phyloP scores from a whole-genome alignment of 164 flowering plant genomes.

The Annona squamosa region DNA sequence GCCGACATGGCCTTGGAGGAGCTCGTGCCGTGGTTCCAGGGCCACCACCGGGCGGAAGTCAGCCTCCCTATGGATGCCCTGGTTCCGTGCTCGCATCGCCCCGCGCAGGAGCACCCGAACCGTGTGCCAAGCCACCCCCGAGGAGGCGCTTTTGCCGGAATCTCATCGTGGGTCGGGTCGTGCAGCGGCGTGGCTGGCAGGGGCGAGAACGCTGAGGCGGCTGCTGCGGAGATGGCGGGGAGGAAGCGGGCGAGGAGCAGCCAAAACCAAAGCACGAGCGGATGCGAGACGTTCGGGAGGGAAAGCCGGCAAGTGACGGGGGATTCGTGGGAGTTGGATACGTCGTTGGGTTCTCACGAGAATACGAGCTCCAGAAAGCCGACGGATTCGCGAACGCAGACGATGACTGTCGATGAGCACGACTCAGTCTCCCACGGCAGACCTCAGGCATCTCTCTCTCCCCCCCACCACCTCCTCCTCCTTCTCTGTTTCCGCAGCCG shows the following conservation, averaged over 20 bases:
- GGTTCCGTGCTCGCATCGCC: constrained; percentile 44
- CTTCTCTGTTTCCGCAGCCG: not conserved
- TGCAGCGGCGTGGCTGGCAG: constrained; percentile 26
- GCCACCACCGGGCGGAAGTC: constrained; percentile 16
- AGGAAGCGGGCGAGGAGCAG: constrained; percentile 31
- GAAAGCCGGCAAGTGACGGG: constrained; percentile 26
- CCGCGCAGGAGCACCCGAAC: constrained; percentile 11
- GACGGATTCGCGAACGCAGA: constrained; percentile 16
- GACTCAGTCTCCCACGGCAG: constrained; percentile 59
- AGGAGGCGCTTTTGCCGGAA: constrained; percentile 9
- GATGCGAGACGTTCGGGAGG: constrained; percentile 20
- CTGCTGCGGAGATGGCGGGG: constrained; percentile 1
- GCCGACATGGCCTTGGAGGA: constrained; percentile 22
- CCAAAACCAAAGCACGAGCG: constrained; percentile 34
- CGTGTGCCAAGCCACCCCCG: constrained; percentile 13
- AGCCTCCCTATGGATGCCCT: constrained; percentile 46
- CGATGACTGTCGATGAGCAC: constrained; percentile 43
- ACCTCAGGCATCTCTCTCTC: constrained; percentile 26
- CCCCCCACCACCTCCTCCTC: not conserved
- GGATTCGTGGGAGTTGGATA: constrained; percentile 39
- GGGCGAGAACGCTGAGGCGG: constrained; percentile 1
- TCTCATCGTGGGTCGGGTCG: constrained; percentile 40
- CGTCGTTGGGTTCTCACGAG: constrained; percentile 46
- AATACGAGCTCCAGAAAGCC: constrained; percentile 43
- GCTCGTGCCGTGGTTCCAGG: constrained; percentile 37